Evolutionary conservation across 257 asterid species (phyloP).

Genomic region (Solanum dulcamara): DNA sequence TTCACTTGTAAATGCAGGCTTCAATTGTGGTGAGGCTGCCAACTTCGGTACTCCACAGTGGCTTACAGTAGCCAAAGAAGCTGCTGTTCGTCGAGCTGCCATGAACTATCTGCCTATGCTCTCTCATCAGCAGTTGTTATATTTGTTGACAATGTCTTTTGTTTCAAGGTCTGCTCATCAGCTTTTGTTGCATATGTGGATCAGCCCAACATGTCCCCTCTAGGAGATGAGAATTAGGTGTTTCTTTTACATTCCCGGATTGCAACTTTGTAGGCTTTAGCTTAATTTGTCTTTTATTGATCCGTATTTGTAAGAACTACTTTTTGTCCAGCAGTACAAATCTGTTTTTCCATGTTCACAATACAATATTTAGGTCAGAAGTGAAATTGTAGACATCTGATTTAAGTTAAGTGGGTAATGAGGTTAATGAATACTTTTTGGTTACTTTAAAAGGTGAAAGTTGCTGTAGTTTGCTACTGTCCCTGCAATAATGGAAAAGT

Average conservation of each 20-base stretch:
- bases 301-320: not conserved
- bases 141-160: constrained; percentile 93
- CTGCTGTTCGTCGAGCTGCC: constrained; percentile 96
- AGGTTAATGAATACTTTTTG: not conserved
- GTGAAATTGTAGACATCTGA: not conserved
- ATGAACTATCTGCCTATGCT: constrained; percentile 99
- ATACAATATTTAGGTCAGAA: not conserved
- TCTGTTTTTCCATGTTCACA: not conserved
- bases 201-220: not conserved
- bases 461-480: not conserved
- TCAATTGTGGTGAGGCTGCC: constrained; percentile 99
- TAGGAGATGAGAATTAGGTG: not conserved
- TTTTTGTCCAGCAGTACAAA: not conserved
- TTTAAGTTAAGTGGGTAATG: not conserved
- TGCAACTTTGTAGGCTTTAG: not conserved
- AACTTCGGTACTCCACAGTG: constrained; percentile 92
- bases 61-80: constrained; percentile 96
- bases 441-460: not conserved
- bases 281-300: not conserved
- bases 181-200: not conserved
- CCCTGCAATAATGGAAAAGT: not conserved
- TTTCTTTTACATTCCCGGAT: not conserved
- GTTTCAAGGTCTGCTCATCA: constrained; percentile 54
- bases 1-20: constrained; percentile 35
- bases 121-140: constrained; percentile 90